phyloP scores from a whole-genome alignment of 345 rosid genomes.

The Cardamine resedifolia region DNA sequence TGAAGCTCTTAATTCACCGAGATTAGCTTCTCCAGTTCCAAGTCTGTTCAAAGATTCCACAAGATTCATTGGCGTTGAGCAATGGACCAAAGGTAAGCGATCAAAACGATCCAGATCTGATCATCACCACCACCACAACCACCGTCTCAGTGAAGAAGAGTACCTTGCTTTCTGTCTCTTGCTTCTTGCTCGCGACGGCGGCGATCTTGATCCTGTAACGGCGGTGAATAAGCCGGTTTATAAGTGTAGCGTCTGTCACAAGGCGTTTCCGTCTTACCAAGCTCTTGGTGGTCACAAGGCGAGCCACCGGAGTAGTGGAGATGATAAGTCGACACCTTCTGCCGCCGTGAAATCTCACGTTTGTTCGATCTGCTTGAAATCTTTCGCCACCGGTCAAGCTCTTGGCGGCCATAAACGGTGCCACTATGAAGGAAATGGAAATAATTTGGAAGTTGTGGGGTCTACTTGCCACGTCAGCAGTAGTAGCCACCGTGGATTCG shows the following conservation, averaged over 20 bases:
- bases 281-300: slow-evolving; percentile 94
- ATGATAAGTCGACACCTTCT: slow-evolving; percentile 1
- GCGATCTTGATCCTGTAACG: slow-evolving; percentile 8
- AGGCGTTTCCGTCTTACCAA: slow-evolving; percentile 71
- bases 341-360: slow-evolving; percentile 56
- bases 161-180: slow-evolving; percentile 49
- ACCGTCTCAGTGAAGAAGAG: slow-evolving; percentile 45
- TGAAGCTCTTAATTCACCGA: slow-evolving; percentile 47
- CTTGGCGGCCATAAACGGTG: slow-evolving; percentile 91
- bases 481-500: slow-evolving; percentile 51
- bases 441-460: slow-evolving; percentile 46
- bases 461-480: slow-evolving; percentile 48
- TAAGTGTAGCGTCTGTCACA: slow-evolving; percentile 73
- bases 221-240: slow-evolving; percentile 23
- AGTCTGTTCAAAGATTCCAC: slow-evolving; percentile 6
- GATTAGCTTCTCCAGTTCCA: slow-evolving; percentile 21
- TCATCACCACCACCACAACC: slow-evolving; percentile 28
- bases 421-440: slow-evolving; percentile 67
- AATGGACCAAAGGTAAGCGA: slow-evolving; percentile 47
- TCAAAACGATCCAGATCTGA: slow-evolving; percentile 44
- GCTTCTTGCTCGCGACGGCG: slow-evolving; percentile 43
- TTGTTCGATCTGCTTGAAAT: slow-evolving; percentile 77
- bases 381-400: slow-evolving; percentile 84
- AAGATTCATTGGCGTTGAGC: slow-evolving; percentile 23
- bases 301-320: slow-evolving; percentile 51